phyloP scores from a whole-genome alignment of 352 stramenopile genomes.

The Thraustochytrium striatum region DNA sequence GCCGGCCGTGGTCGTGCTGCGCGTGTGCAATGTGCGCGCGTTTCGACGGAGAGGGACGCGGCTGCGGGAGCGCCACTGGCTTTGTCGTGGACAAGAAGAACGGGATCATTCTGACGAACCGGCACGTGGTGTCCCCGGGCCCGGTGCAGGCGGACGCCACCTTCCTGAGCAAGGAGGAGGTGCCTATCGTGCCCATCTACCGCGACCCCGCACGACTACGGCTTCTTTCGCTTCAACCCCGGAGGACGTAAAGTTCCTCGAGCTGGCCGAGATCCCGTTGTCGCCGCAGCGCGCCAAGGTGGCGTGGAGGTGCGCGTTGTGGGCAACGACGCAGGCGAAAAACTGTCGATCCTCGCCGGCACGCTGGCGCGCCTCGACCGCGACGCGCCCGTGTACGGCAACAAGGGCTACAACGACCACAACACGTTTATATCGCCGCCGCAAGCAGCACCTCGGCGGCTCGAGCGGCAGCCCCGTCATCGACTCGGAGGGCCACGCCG shows the following conservation, averaged over 20 bases:
- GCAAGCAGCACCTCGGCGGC: constrained; percentile 69
- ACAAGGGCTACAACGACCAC: constrained; percentile 79
- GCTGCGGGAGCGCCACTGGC: constrained; percentile 77
- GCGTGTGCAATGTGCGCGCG: constrained; percentile 71
- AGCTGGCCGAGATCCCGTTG: constrained; percentile 77
- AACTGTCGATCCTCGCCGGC: constrained; percentile 78
- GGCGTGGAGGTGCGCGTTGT: constrained; percentile 83
- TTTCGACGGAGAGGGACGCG: constrained; percentile 78
- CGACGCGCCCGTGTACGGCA: constrained; percentile 77
- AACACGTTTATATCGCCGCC: constrained; percentile 86
- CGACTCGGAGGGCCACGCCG: constrained; percentile 75
- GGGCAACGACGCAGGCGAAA: constrained; percentile 83
- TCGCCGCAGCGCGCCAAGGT: constrained; percentile 74
- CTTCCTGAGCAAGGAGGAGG: constrained; percentile 87
- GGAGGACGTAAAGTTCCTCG: constrained; percentile 73
- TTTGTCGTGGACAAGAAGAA: constrained; percentile 81
- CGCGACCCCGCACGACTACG: constrained; percentile 83
- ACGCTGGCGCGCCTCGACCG: constrained; percentile 82
- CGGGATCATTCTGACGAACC: constrained; percentile 83
- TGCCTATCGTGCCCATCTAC: constrained; percentile 80
- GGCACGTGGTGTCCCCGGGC: constrained; percentile 72
- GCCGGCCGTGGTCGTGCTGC: constrained; percentile 62
- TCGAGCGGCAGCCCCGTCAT: constrained; percentile 80
- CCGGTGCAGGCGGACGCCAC: constrained; percentile 80
- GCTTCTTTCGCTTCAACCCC: constrained; percentile 76